Evolutionary conservation across 2,329 filamentous ascomycete genomes (phyloP), one percentile per base, ranked within the genome.

Genomic region (Ceratocystis ficicola): DNA sequence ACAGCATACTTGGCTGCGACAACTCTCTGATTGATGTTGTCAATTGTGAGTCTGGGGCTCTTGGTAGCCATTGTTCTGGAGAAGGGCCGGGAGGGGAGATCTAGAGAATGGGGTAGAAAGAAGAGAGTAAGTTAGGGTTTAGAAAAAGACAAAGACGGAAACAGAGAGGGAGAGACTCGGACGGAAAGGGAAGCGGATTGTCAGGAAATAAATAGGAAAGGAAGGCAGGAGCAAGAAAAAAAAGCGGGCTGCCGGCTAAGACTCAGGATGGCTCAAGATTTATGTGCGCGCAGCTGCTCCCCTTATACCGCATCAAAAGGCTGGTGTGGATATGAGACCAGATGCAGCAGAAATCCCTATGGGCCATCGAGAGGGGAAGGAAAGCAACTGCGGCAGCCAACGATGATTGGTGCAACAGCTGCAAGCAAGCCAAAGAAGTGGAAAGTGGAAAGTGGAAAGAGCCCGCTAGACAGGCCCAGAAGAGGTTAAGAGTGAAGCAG

Each of bases 1-100:
- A 99, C 94, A 71, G 94, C 94, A 79, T 99, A 99, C 78, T 96
- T 86, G 73, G 94, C 94, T 69, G 86, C 84, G 74, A 86, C 86
- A 70, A 97, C 84, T 75, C 94, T 83, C 62, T 85, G 89, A 80
- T 97, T 99, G 81, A 99, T 95, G 80, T 94, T 96, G 76, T 90
- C 81, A 72, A 89, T 80, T 72, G 82, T 88, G 71, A 99, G 81
- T 69, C 79, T 74, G 71, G 76, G 74, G 69, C 69, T 70, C 65
- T 73, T 69, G 66, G 69, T 71, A 69, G 75, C 75, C 73, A 75
- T 76, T 69, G 69, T 74, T 68, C 66, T 69, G 66, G 60, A 59
- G 20, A 62, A 36, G 17, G 50, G 25, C 41, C 62, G 50, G n/a
- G 61, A 36, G 44, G 50, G 46, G 41, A 63, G 62, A 50, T 68